Evolutionary conservation across 441 rosid species (phyloP).

Genomic region (Pelargonium cotyledonis): DNA sequence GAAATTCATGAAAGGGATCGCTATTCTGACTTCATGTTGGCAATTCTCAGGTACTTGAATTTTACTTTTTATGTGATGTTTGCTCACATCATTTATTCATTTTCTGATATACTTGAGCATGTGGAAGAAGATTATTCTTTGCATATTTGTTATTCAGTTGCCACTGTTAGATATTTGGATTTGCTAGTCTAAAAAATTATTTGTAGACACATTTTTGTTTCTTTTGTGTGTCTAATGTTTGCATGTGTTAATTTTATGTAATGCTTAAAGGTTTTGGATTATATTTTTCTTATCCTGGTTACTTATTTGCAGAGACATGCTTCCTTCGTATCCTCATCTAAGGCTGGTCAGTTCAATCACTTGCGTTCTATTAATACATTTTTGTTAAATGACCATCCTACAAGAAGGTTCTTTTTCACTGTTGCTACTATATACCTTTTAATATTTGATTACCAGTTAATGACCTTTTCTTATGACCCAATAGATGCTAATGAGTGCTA

Average conservation of each 20-base stretch:
- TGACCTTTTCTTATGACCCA: conserved; percentile 2
- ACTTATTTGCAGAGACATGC: conserved; percentile 73
- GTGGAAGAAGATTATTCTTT: background rate
- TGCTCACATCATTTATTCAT: background rate
- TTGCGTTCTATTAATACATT: conserved; percentile 15
- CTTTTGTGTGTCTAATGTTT: background rate
- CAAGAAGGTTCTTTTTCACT: conserved; percentile 9
- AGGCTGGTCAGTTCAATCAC: conserved; percentile 70
- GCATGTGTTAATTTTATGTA: background rate
- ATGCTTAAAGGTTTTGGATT: background rate
- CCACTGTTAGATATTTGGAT: background rate
- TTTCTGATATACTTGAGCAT: background rate
- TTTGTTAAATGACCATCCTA: background rate
- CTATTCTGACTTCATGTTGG: conserved; percentile 86
- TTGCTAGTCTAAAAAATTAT: background rate
- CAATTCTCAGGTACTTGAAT: conserved; percentile 66
- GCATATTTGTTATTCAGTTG: background rate
- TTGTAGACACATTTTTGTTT: background rate
- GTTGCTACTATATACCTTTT: conserved; percentile 4
- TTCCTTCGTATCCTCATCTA: conserved; percentile 70
- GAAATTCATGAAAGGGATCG: conserved; percentile 98
- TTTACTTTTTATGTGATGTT: conserved; percentile 10
- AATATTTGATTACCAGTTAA: background rate
- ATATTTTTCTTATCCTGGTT: conserved; percentile 18
- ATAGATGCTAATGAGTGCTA: conserved; percentile 97